These are phyloP conservation scores for Leccinum sublutescens DNA, from an alignment of 768 basidiomycete genomes.

Conservation along the genomic window DNA sequence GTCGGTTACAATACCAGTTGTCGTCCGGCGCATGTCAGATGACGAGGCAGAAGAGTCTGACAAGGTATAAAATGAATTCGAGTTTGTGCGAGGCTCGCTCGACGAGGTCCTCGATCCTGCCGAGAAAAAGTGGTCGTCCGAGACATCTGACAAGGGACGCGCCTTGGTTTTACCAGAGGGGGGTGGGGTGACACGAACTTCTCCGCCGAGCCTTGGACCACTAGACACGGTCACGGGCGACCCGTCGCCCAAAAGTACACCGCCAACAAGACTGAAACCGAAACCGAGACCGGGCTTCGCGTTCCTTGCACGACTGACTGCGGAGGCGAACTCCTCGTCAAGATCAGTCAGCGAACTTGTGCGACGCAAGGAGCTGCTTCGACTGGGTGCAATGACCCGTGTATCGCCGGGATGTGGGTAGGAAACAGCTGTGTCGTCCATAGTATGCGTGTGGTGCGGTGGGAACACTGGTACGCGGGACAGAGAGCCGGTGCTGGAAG, in stretches of 20 bases:
- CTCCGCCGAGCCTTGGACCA: no score
- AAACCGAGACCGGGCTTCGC: constrained; percentile 44
- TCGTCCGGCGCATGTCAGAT: constrained; percentile 27
- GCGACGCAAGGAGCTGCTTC: constrained; percentile 54
- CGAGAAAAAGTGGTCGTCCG: constrained; percentile 48
- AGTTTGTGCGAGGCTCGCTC: constrained; percentile 27
- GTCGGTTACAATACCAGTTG: constrained; percentile 35
- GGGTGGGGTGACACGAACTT: no score
- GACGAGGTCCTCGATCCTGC: constrained; percentile 36
- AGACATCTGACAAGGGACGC: constrained; percentile 23
- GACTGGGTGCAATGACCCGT: constrained; percentile 68
- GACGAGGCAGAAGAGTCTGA: constrained; percentile 33
- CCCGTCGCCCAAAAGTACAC: constrained; percentile 46
- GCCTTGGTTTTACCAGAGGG: no score
- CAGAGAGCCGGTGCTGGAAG: constrained; percentile 38
- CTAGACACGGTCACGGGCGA: constrained; percentile 56
- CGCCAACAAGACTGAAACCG: constrained; percentile 41
- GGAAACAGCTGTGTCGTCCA: constrained; percentile 71
- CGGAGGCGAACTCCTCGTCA: constrained; percentile 55
- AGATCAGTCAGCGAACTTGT: constrained; percentile 79
- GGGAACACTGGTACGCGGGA: constrained; percentile 48
- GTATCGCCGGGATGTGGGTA: constrained; percentile 73
- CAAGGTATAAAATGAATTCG: constrained; percentile 36
- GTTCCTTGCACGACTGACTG: constrained; percentile 40
- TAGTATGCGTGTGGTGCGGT: constrained; percentile 62